These are phyloP conservation scores for Fusarium chaquense DNA, from an alignment of 2,329 filamentous ascomycete genomes.

Conservation along the genomic window DNA sequence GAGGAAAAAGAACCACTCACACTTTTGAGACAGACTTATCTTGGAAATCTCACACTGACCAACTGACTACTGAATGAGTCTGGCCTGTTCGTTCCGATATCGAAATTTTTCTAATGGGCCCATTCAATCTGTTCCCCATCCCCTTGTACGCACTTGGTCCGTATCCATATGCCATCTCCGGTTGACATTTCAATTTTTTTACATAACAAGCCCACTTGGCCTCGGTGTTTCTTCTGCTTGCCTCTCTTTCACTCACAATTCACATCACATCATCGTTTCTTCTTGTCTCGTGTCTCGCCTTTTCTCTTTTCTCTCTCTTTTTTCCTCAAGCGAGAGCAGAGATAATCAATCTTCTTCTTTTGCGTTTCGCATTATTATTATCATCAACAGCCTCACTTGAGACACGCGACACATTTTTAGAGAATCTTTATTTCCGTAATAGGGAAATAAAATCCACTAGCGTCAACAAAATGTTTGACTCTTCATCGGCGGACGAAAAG, in stretches of 20 bases:
- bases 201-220: constrained; percentile 49
- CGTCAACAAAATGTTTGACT: constrained; percentile 39
- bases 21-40: not conserved
- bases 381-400: constrained; percentile 11
- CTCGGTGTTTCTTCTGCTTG: constrained; percentile 15
- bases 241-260: constrained; percentile 5
- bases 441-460: not conserved
- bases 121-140: constrained; percentile 39
- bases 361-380: constrained; percentile 5
- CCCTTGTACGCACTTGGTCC: constrained; percentile 11
- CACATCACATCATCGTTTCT: constrained; percentile 1
- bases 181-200: constrained; percentile 41
- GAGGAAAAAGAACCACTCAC: constrained; percentile 17
- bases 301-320: not conserved
- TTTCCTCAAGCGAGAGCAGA: constrained; percentile 8
- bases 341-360: not conserved
- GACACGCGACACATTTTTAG: not conserved
- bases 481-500: constrained; percentile 48
- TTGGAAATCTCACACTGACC: constrained; percentile 2
- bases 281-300: not conserved
- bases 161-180: constrained; percentile 26
- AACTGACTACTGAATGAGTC: not conserved
- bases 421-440: not conserved
- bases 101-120: constrained; percentile 46
- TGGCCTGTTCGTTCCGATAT: constrained; percentile 20